Evolutionary conservation across 768 basidiomycete species (phyloP).

Genomic region (Pisolithus microcarpus): DNA sequence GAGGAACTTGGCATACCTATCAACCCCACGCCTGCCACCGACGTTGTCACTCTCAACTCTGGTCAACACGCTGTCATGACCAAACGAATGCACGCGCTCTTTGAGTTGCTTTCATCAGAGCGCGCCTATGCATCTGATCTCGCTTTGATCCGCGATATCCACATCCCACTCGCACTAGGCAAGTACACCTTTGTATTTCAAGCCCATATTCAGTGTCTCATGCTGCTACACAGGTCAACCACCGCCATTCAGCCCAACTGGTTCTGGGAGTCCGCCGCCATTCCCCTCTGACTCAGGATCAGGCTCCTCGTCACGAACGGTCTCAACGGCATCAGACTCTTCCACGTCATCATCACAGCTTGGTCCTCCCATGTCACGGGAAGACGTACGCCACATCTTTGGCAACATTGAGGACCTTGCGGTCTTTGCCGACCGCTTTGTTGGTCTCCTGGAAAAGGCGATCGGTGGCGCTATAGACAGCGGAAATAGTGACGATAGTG

Average conservation of each 20-base stretch:
- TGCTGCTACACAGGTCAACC: constrained; percentile 30
- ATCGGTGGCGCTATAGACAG: constrained; percentile 57
- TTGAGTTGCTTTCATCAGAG: constrained; percentile 73
- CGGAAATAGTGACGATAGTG: constrained; percentile 59
- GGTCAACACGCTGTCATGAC: constrained; percentile 35
- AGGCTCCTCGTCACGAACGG: constrained; percentile 33
- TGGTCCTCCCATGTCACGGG: constrained; percentile 58
- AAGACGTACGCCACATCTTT: constrained; percentile 69
- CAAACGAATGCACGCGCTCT: constrained; percentile 71
- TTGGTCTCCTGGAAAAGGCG: constrained; percentile 57
- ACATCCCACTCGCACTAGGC: constrained; percentile 76
- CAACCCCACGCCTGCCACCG: neutral
- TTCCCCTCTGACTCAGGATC: constrained; percentile 30
- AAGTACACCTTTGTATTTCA: constrained; percentile 21
- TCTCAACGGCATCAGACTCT: constrained; percentile 40
- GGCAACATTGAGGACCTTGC: constrained; percentile 73
- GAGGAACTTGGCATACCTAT: constrained; percentile 8
- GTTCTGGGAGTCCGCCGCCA: constrained; percentile 18
- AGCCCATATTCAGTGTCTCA: constrained; percentile 4
- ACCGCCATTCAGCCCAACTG: constrained; percentile 29
- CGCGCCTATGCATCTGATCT: constrained; percentile 80
- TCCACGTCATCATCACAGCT: constrained; percentile 43
- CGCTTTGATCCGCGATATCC: constrained; percentile 66
- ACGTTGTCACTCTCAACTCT: constrained; percentile 14
- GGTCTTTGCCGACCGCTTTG: constrained; percentile 58